Evolutionary conservation across 2,329 filamentous ascomycete species (phyloP), one percentile per base, ranked within the genome.

Genomic region (Hypomyces perniciosus): DNA sequence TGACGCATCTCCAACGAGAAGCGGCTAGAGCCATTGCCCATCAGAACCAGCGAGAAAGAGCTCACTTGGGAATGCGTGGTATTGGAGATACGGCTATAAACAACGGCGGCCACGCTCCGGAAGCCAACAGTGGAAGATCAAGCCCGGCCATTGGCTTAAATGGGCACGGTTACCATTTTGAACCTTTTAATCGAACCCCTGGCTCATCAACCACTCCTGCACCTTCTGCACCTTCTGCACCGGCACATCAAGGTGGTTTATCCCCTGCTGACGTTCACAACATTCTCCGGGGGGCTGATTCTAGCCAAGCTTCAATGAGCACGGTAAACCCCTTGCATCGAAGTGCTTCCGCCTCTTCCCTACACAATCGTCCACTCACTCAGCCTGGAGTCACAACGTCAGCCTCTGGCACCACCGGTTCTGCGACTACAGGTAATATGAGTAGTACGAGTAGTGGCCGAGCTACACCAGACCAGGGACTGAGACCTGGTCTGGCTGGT

Each of bases 261-360:
- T 71, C 73, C 9, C 63, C 70, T 3, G 60, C 63, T 27, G 76
- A 79, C 10, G 64, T 75, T 3, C 73, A 74, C 44, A 74, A 69
- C 48, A 71, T 76, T 30, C 58, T 78, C 8, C 72, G 73, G 30
- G 66, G 65, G 33, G 72, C 71, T 5, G 77, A 79, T 58, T 66
- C 70, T 27, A 67, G 62, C 33, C 71, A 76, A 56, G 71, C 73
- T 3, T 68, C 73, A 2, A 68, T 69, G 46, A 73, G 73, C 44
- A 75, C 77, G 67, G 68, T 73, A 5, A 73, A 69, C 56, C 73
- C 76, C 34, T 76, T 79, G 73, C 74, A 77, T 40, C 69, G 76
- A 49, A 79, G 73, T 57, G 68, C 73, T 34, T 77, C 76, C 4
- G 72, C 67, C 39, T 68, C 72, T 4, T 76, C 75, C 5, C 59